These are phyloP conservation scores for Agrostemma githago DNA, from an alignment of 148 eudicot genomes.

Conservation along the genomic window DNA sequence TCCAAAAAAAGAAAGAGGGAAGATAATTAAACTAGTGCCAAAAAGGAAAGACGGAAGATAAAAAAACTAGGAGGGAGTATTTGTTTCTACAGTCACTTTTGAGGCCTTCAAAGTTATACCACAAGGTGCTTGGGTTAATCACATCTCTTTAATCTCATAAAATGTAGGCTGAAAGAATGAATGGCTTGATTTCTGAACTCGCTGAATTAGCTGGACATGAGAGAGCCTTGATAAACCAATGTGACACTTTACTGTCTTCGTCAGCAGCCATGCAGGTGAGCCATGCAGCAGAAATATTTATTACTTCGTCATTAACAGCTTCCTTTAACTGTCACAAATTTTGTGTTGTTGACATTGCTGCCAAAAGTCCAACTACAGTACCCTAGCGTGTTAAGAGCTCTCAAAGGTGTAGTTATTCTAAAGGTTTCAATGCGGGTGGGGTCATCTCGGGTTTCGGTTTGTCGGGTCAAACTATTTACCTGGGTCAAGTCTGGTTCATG, in stretches of 20 bases:
- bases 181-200: conserved; percentile 68
- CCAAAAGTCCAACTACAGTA: background rate
- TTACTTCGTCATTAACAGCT: background rate
- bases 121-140: background rate
- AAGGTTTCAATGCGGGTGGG: too few relatives aligned
- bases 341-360: conserved; percentile 1
- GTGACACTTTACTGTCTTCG: conserved; percentile 62
- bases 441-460: too few relatives aligned
- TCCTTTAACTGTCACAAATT: background rate
- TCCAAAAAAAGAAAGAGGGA: too few relatives aligned
- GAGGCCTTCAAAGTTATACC: background rate
- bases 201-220: conserved; percentile 68
- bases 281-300: background rate
- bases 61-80: too few relatives aligned
- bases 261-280: conserved; percentile 79
- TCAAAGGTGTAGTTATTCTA: too few relatives aligned
- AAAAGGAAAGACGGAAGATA: too few relatives aligned
- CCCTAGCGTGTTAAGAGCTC: background rate
- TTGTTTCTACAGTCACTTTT: background rate
- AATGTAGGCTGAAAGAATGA: conserved; percentile 67
- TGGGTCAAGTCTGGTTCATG: too few relatives aligned
- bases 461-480: too few relatives aligned
- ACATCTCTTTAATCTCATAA: background rate
- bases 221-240: conserved; percentile 77
- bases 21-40: too few relatives aligned